Percentiles rank a stretch among this genome's conserved stretches.
Conservation (phyloP, 257 asterid species). For the Lantana camara region DNA sequence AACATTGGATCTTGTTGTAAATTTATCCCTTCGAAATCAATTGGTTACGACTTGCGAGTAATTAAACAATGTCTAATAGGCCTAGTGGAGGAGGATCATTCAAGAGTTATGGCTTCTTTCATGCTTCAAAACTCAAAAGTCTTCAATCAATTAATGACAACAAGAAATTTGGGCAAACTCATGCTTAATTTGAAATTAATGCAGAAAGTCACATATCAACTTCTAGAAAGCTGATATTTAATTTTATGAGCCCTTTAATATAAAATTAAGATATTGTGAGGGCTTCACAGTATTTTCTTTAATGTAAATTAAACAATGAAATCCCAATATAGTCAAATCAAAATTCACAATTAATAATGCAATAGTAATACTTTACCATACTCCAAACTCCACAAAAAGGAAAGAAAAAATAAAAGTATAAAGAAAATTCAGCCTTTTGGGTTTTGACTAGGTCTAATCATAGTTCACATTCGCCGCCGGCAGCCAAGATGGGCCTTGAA, state of each 20-base stretch:
- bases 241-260: too few relatives aligned
- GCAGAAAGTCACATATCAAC: too few relatives aligned
- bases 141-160: background rate
- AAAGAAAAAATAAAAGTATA: background rate
- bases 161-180: background rate
- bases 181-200: background rate
- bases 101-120: constrained; percentile 7
- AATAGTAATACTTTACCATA: constrained; percentile 16
- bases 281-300: too few relatives aligned
- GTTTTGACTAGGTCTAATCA: constrained; percentile 36
- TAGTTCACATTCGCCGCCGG: constrained; percentile 47
- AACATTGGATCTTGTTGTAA: too few relatives aligned
- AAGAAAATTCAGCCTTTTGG: constrained; percentile 10
- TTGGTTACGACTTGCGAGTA: too few relatives aligned
- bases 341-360: constrained; percentile 10
- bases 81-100: background rate
- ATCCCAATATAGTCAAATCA: background rate
- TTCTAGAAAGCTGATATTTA: too few relatives aligned
- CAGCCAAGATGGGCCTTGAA: constrained; percentile 68
- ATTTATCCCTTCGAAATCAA: too few relatives aligned
- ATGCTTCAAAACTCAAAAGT: background rate
- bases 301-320: too few relatives aligned
- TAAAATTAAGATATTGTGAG: too few relatives aligned
- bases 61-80: too few relatives aligned
- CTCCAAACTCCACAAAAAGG: background rate